Evolutionary conservation across 2,329 filamentous ascomycete genomes (phyloP), one percentile per base, ranked within the genome.

Genomic region (Cordyceps fumosorosea): DNA sequence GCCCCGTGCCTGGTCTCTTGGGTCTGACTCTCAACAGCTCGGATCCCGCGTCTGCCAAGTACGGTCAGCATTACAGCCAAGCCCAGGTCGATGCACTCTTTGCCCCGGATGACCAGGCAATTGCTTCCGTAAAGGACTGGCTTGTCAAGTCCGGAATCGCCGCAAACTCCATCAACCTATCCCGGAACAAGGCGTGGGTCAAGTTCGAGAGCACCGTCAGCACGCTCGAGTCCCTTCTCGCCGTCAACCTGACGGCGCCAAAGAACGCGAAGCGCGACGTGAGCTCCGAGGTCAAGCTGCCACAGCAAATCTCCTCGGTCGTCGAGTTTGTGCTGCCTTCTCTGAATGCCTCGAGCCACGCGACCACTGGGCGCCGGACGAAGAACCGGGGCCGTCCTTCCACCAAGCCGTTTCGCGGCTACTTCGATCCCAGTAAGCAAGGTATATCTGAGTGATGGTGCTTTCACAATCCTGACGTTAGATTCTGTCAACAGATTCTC

Each of bases 101-200:
- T 22, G 51, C 60, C 12, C 53, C 60, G 6, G 47, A 65, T 10
- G 62, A 71, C 14, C 77, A 81, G 44, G 72, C 80, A 2, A 76
- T 84, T 5, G 72, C 78, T 20, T 72, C 77, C 2, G 80, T 85
- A n/a, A 76, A 77, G 66, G 67, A 74, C 8, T 87, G 84, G 84
- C 75, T 86, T 6, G 69, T 74, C n/a, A 68, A 70, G 11, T 76
- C 79, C 48, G 84, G 84, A 5, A 81, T 87, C 59, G 67, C 75
- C 34, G 67, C 69, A 2, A 72, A 74, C 3, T 76, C 81, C 5
- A 74, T 86, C 55, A 72, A 72, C 45, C 76, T 82, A 51, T 81
- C 82, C 0, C 73, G 75, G 37, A 79, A 78, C 16, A 76, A 78
- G 78, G 48, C 34, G 60, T 85, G 82, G 65, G 51, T 66, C 5